These are phyloP conservation scores for Boletus tomentosulus DNA, from an alignment of 768 basidiomycete species.

Conservation along the genomic window DNA sequence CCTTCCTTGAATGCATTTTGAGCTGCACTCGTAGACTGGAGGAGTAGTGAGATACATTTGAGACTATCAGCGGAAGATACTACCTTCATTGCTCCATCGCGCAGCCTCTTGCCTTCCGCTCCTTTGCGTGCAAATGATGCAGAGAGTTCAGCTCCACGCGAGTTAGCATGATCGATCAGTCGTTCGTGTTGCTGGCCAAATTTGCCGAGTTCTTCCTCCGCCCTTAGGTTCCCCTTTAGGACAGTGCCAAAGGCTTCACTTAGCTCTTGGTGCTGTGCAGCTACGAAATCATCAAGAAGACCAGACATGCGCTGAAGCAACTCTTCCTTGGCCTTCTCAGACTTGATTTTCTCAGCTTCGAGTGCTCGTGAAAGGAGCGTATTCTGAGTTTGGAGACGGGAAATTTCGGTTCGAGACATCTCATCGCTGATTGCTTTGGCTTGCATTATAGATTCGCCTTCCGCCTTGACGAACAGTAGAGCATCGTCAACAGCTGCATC, in stretches of 20 bases:
- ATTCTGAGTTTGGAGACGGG: constrained; percentile 69
- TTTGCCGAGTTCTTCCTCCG: constrained; percentile 45
- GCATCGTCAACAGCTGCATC: constrained; percentile 59
- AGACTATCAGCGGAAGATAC: neutral
- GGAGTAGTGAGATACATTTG: constrained; percentile 9
- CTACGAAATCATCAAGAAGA: constrained; percentile 66
- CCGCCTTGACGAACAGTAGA: constrained; percentile 50
- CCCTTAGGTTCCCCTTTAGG: constrained; percentile 51
- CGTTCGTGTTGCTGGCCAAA: constrained; percentile 49
- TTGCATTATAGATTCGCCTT: constrained; percentile 48
- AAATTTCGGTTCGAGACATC: constrained; percentile 50
- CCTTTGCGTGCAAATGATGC: constrained; percentile 41
- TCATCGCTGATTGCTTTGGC: constrained; percentile 46
- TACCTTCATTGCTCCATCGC: constrained; percentile 62
- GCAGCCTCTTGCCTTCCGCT: constrained; percentile 48
- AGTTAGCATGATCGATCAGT: constrained; percentile 39
- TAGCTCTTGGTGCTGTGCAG: constrained; percentile 63
- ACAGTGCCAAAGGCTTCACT: constrained; percentile 52
- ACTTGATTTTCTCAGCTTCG: constrained; percentile 59
- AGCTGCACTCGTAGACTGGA: constrained; percentile 40
- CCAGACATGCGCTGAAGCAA: constrained; percentile 71
- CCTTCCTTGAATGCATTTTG: constrained; percentile 40
- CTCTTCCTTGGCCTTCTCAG: constrained; percentile 66
- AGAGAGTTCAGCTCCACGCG: constrained; percentile 40
- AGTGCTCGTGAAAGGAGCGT: constrained; percentile 55